Evolutionary conservation across 495 filamentous ascomycete genomes (phyloP).

Genomic region (Penicillium psychrofluorescens): DNA sequence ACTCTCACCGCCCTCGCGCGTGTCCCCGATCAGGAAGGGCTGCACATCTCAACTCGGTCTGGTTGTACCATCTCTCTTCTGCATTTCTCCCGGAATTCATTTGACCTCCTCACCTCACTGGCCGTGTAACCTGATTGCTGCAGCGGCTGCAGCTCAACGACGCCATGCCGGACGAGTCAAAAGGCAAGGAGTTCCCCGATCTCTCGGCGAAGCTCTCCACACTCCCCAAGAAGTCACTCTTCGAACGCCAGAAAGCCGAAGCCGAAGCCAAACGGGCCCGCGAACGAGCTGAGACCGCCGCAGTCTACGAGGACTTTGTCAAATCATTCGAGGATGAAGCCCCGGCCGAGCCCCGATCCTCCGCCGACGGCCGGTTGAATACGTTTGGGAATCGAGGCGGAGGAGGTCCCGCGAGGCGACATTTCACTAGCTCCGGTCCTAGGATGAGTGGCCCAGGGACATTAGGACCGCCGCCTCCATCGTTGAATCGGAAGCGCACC

Average conservation of each 20-base stretch:
- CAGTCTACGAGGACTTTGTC: constrained; percentile 84
- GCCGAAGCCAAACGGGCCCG: constrained; percentile 84
- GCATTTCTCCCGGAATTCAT: neutral
- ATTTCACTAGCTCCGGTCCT: constrained; percentile 44
- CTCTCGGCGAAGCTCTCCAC: constrained; percentile 76
- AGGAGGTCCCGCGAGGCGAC: constrained; percentile 43
- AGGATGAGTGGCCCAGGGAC: constrained; percentile 71
- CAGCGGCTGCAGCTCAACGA: constrained; percentile 18
- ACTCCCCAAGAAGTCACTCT: constrained; percentile 76
- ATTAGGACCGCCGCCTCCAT: constrained; percentile 55
- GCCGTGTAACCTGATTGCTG: constrained; percentile 2
- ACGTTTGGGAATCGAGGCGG: constrained; percentile 32
- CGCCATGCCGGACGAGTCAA: constrained; percentile 37
- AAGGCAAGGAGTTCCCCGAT: constrained; percentile 68
- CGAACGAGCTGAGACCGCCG: constrained; percentile 84
- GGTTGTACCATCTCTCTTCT: too few species aligned
- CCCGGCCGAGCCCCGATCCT: constrained; percentile 16
- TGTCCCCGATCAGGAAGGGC: neutral
- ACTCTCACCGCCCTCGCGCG: neutral
- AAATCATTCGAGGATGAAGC: constrained; percentile 80
- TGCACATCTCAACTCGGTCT: neutral
- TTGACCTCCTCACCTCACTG: neutral
- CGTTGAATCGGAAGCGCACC: constrained; percentile 43
- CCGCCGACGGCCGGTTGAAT: constrained; percentile 16
- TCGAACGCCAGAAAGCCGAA: constrained; percentile 88